Percentiles rank a stretch among this genome's conserved stretches.
These are phyloP conservation scores for Pseudonectria foliicola DNA, from an alignment of 2,329 filamentous ascomycete genomes.

Conservation along the genomic window DNA sequence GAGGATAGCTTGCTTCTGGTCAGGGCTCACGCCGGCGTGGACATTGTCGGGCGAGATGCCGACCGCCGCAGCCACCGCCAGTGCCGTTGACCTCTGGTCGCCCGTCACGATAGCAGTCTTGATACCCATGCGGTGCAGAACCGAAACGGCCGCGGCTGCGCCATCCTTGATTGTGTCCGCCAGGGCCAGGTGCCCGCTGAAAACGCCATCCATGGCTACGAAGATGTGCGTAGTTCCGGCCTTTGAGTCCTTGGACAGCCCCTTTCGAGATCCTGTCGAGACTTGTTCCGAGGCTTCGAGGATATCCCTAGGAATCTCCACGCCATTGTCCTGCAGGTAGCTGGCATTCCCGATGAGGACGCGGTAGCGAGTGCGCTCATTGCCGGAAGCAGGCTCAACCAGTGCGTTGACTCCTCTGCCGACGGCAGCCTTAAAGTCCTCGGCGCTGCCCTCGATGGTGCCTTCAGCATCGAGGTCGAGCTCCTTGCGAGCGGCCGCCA, in stretches of 20 bases:
- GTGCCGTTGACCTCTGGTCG: constrained; percentile 77
- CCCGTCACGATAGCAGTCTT: constrained; percentile 89
- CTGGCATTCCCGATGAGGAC: constrained; percentile 78
- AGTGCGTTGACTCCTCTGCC: constrained; percentile 78
- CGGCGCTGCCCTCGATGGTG: constrained; percentile 73
- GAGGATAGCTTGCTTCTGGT: constrained; percentile 85
- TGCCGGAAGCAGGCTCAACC: constrained; percentile 66
- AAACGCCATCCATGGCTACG: constrained; percentile 74
- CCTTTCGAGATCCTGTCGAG: constrained; percentile 37
- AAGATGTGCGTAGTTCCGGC: constrained; percentile 87
- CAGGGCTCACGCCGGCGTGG: constrained; percentile 79
- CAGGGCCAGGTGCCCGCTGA: constrained; percentile 75
- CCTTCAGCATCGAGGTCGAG: constrained; percentile 66
- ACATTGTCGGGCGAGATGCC: constrained; percentile 73
- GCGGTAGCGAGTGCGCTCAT: constrained; percentile 64
- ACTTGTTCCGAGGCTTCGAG: constrained; percentile 56
- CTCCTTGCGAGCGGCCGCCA: constrained; percentile 66
- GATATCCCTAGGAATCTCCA: constrained; percentile 58
- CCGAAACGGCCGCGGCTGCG: constrained; percentile 71
- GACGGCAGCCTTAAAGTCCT: constrained; percentile 75
- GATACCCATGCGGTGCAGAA: constrained; percentile 78
- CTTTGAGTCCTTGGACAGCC: constrained; percentile 27
- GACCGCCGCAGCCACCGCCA: constrained; percentile 74
- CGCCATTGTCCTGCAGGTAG: constrained; percentile 65
- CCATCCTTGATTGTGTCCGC: constrained; percentile 88